Conservation (phyloP, 2,329 filamentous ascomycete species). For the Eurotiales sp. region DNA sequence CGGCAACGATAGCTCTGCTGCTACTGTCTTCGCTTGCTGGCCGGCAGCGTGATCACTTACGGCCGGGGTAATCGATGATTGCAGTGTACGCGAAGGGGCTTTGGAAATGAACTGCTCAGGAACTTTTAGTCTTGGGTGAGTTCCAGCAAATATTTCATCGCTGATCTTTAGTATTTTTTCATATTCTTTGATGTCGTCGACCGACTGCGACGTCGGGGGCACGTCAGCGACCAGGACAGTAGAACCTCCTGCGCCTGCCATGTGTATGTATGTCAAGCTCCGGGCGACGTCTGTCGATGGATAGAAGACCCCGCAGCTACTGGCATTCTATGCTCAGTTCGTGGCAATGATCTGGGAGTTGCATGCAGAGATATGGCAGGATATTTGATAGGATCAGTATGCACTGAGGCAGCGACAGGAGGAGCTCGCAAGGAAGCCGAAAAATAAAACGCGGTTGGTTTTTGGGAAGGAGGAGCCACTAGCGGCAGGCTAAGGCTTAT, state of each 20-base stretch:
- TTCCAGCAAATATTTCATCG: constrained; percentile 75
- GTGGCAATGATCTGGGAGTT: neutral
- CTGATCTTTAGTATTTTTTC: constrained; percentile 76
- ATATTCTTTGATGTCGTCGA: constrained; percentile 64
- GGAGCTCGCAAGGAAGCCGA: neutral
- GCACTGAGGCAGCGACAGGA: no score
- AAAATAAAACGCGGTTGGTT: neutral
- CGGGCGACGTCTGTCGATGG: constrained; percentile 3
- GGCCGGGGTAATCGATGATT: constrained; percentile 27
- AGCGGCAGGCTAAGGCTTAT: neutral
- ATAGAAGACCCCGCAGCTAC: neutral
- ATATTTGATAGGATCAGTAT: neutral
- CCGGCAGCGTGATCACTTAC: constrained; percentile 18
- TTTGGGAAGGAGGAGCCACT: neutral
- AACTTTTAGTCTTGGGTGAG: constrained; percentile 57
- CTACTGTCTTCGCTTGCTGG: constrained; percentile 17
- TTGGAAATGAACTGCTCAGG: constrained; percentile 51
- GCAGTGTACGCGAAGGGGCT: constrained; percentile 30
- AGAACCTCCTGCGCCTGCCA: constrained; percentile 20
- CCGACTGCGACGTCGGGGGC: constrained; percentile 32
- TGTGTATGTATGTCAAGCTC: constrained; percentile 10
- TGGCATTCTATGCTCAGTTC: constrained; percentile 3
- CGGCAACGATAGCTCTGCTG: constrained; percentile 18
- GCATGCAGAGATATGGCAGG: neutral
- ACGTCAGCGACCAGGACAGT: constrained; percentile 30